phyloP scores from a whole-genome alignment of 805 yeast genomes.

The Kurtzmaniella cleridarum region DNA sequence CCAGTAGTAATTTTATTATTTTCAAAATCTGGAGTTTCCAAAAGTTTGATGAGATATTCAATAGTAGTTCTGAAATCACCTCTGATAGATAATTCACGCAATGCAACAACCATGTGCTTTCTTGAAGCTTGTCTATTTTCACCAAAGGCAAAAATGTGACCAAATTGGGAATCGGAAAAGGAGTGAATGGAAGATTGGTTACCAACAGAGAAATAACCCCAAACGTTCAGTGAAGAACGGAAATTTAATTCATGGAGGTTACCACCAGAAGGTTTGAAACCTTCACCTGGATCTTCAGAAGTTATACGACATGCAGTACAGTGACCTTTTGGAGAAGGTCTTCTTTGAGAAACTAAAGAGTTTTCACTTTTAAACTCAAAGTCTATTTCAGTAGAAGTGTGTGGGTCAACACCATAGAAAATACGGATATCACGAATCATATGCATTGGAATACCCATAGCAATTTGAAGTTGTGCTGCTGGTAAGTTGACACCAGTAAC shows the following conservation, averaged over 20 bases:
- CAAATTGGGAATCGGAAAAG: constrained; percentile 97
- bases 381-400: constrained; percentile 83
- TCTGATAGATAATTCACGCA: constrained; percentile 92
- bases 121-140: constrained; percentile 97
- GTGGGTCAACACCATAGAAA: constrained; percentile 94
- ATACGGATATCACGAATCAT: constrained; percentile 89
- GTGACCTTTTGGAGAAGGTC: constrained; percentile 96
- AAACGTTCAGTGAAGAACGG: constrained; percentile 94
- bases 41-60: constrained; percentile 88
- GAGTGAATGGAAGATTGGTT: constrained; percentile 97
- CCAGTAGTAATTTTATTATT: constrained; percentile 97
- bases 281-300: constrained; percentile 98
- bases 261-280: constrained; percentile 98
- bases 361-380: constrained; percentile 76
- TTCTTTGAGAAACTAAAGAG: constrained; percentile 74
- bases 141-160: constrained; percentile 98
- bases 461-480: constrained; percentile 96
- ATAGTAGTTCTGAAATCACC: constrained; percentile 99
- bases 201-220: constrained; percentile 99
- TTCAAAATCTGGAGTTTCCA: constrained; percentile 96
- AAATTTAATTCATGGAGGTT: constrained; percentile 92
- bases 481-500: constrained; percentile 97
- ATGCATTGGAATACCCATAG: constrained; percentile 99
- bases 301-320: constrained; percentile 99
- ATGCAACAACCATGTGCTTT: constrained; percentile 98